A percentile compares a stretch with the other conserved stretches of the same genome.
Conservation (phyloP, 768 basidiomycete genomes). For the Lactifluus rugatus region DNA sequence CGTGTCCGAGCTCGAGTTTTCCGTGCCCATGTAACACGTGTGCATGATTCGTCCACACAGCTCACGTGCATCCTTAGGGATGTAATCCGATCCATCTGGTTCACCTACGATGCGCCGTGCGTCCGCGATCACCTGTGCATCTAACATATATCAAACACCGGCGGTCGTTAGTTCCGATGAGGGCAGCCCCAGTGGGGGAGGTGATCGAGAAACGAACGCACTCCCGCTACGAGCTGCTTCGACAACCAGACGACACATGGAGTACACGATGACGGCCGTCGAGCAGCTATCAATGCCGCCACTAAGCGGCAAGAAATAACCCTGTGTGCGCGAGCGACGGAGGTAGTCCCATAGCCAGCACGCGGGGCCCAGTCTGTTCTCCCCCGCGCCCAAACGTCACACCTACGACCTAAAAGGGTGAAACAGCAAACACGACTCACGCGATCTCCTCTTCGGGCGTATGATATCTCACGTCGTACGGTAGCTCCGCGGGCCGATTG, state of each 20-base stretch:
- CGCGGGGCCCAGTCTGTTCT: conserved; percentile 78
- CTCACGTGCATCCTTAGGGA: conserved; percentile 81
- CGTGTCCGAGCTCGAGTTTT: conserved; percentile 87
- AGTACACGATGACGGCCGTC: conserved; percentile 90
- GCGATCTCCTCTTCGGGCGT: conserved; percentile 94
- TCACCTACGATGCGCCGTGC: conserved; percentile 86
- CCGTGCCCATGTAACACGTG: conserved; percentile 98
- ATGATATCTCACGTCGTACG: conserved; percentile 60
- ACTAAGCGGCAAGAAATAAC: conserved; percentile 91
- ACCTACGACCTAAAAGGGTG: not conserved
- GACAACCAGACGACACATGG: conserved; percentile 88
- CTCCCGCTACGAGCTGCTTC: conserved; percentile 69
- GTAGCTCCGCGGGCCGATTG: conserved; percentile 18
- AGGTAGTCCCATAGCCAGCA: conserved; percentile 99
- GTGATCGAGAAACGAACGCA: conserved; percentile 27
- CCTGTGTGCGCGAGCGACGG: conserved; percentile 83
- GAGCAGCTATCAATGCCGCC: conserved; percentile 98
- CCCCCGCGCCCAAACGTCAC: not conserved
- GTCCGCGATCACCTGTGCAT: conserved; percentile 86
- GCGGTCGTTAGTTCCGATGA: not conserved
- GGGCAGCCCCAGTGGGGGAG: too few species aligned
- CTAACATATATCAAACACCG: conserved; percentile 1
- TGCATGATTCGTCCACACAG: conserved; percentile 86
- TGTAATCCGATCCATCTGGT: conserved; percentile 66
- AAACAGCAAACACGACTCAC: conserved; percentile 31